These are phyloP conservation scores for Trichoderma oligosporum DNA, from an alignment of 2,329 filamentous ascomycete species.

Conservation along the genomic window DNA sequence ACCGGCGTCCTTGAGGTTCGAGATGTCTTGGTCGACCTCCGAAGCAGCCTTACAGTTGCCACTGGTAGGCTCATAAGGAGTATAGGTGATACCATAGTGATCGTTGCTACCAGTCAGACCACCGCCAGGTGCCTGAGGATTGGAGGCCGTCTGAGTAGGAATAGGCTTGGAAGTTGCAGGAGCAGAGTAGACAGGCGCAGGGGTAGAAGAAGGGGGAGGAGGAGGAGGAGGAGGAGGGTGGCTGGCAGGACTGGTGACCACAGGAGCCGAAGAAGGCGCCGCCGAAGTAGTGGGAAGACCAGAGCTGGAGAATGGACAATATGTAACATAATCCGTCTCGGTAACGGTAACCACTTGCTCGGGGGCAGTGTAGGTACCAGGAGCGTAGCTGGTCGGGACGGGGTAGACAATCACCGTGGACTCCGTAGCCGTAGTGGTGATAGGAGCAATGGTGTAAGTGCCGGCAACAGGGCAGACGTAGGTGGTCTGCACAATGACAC, in stretches of 20 bases:
- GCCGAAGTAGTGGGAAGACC: constrained; percentile 35
- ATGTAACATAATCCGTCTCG: constrained; percentile 63
- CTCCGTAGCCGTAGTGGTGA: constrained; percentile 56
- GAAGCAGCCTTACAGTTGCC: constrained; percentile 61
- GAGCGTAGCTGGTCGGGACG: constrained; percentile 58
- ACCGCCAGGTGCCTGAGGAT: constrained; percentile 27
- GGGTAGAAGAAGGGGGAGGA: constrained; percentile 23
- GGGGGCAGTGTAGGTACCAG: constrained; percentile 70
- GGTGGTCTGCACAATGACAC: constrained; percentile 64
- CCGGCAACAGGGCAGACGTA: constrained; percentile 70
- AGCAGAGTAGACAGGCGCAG: not conserved
- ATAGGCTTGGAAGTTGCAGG: constrained; percentile 16
- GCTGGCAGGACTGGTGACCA: constrained; percentile 22
- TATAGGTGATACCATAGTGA: constrained; percentile 76
- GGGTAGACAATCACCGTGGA: constrained; percentile 61
- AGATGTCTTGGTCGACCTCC: constrained; percentile 59
- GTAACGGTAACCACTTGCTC: constrained; percentile 65
- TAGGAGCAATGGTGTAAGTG: constrained; percentile 71
- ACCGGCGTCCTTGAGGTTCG: constrained; percentile 58
- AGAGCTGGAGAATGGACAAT: constrained; percentile 62
- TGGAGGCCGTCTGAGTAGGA: constrained; percentile 14
- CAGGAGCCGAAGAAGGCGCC: constrained; percentile 27
- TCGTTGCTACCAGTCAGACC: constrained; percentile 42
- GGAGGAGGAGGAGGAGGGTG: not conserved
- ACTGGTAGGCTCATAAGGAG: constrained; percentile 59